Conservation (phyloP, 169 alveolate genomes). For the Eimeria zaria region DNA sequence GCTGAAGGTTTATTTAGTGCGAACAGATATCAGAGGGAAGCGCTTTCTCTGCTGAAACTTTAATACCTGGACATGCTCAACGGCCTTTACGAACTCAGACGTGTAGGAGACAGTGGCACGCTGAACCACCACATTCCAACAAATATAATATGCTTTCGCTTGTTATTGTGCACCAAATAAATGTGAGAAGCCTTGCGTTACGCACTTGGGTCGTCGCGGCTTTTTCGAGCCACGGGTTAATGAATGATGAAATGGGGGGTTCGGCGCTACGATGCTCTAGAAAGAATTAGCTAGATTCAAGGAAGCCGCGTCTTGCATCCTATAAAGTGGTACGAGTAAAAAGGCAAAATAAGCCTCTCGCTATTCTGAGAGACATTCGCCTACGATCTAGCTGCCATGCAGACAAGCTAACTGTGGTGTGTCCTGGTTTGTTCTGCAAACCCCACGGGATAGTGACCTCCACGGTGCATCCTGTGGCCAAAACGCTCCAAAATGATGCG, state of each 20-base stretch:
- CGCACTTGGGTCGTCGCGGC: neutral
- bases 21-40: neutral
- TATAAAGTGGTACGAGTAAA: neutral
- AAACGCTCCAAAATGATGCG: neutral
- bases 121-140: neutral
- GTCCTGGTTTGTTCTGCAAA: neutral
- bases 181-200: neutral
- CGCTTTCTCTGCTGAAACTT: neutral
- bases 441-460: conserved; percentile 6
- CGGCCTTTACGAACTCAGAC: neutral
- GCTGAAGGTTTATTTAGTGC: neutral
- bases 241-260: neutral
- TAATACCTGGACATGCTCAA: neutral
- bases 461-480: neutral
- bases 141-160: neutral
- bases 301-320: neutral
- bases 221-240: neutral
- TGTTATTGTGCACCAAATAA: neutral
- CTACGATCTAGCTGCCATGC: neutral
- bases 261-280: neutral
- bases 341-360: neutral
- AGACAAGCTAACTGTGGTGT: neutral
- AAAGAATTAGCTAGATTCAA: neutral
- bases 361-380: neutral
- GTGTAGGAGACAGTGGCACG: neutral